Conservation (phyloP, 2,329 filamentous ascomycete genomes). For the Calonectria montana region DNA sequence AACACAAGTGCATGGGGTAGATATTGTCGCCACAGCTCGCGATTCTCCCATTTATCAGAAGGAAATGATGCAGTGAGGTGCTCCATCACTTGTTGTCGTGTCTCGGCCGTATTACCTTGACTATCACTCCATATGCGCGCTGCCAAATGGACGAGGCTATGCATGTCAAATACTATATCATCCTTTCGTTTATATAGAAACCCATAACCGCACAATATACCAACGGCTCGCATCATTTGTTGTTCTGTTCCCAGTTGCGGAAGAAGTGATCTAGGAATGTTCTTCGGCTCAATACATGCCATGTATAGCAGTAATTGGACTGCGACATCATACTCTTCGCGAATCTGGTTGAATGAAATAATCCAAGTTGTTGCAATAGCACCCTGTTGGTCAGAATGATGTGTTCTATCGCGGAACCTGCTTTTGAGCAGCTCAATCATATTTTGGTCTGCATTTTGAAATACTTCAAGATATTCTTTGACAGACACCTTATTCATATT, state of each 20-base stretch:
- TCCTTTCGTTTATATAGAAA: constrained; percentile 44
- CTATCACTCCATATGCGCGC: constrained; percentile 39
- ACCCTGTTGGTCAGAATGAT: constrained; percentile 46
- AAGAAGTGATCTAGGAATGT: constrained; percentile 50
- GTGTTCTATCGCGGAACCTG: constrained; percentile 48
- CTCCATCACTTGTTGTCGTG: too few relatives aligned
- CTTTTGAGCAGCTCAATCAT: constrained; percentile 11
- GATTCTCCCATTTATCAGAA: too few relatives aligned
- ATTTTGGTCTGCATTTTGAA: constrained; percentile 46
- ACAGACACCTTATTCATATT: constrained; percentile 42
- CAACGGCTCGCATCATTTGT: constrained; percentile 42
- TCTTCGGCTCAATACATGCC: constrained; percentile 53
- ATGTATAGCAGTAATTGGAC: constrained; percentile 52
- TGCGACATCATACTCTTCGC: constrained; percentile 40
- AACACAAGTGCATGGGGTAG: too few relatives aligned
- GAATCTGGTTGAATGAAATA: constrained; percentile 54
- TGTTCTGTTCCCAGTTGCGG: constrained; percentile 29
- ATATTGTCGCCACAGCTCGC: too few relatives aligned
- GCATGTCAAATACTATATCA: constrained; percentile 48
- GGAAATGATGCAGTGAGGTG: too few relatives aligned
- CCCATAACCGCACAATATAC: constrained; percentile 46
- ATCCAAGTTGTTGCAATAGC: constrained; percentile 53
- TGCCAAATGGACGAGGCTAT: constrained; percentile 50
- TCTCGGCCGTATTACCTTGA: too few relatives aligned
- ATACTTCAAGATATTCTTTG: constrained; percentile 47